phyloP scores from a whole-genome alignment of 345 rosid species.

The Adansonia digitata region DNA sequence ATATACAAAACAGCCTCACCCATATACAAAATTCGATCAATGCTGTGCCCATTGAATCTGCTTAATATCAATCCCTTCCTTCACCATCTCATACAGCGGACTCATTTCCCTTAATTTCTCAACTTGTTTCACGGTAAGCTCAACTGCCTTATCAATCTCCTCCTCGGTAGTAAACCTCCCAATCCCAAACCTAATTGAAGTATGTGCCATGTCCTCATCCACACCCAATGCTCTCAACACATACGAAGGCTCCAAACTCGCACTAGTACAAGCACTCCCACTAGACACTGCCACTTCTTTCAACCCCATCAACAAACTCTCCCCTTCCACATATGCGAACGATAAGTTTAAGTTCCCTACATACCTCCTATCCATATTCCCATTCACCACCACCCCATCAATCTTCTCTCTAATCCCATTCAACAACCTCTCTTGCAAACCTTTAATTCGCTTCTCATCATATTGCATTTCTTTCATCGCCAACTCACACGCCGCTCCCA shows the following conservation, averaged over 20 bases:
- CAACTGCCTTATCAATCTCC: conserved; percentile 77
- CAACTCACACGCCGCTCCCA: conserved; percentile 86
- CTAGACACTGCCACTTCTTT: conserved; percentile 98
- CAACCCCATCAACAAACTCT: conserved; percentile 95
- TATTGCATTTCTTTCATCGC: conserved; percentile 88
- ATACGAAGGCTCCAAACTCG: conserved; percentile 94
- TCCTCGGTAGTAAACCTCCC: conserved; percentile 91
- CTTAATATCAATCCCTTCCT: conserved; percentile 82
- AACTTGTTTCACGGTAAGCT: conserved; percentile 85
- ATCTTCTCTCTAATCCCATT: conserved; percentile 65
- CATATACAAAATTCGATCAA: conserved; percentile 24
- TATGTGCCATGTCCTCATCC: conserved; percentile 97
- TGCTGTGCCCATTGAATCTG: conserved; percentile 91
- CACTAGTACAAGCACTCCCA: conserved; percentile 99
- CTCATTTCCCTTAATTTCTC: conserved; percentile 96
- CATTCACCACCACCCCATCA: conserved; percentile 86
- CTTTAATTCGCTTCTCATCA: conserved; percentile 60
- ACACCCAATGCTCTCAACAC: conserved; percentile 95
- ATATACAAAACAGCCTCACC: not conserved
- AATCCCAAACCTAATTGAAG: conserved; percentile 94
- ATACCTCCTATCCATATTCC: conserved; percentile 75
- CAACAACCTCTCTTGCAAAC: conserved; percentile 63
- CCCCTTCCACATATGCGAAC: conserved; percentile 95
- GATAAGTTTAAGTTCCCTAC: conserved; percentile 83
- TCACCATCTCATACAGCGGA: conserved; percentile 91